Conservation (phyloP, 495 filamentous ascomycete genomes). For the Aspergillus leporis region DNA sequence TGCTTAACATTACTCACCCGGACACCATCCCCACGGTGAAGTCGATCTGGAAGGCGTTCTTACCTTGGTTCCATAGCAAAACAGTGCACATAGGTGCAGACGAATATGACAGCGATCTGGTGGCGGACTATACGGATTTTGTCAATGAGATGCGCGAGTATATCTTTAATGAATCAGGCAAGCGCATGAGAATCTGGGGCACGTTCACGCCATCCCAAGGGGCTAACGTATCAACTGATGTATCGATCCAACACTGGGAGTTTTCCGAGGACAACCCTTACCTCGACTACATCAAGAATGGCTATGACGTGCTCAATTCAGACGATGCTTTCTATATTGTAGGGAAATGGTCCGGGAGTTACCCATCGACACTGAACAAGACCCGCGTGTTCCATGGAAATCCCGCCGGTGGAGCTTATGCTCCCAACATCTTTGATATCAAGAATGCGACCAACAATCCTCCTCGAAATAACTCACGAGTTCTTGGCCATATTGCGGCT, state of each 20-base stretch:
- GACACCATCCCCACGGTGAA: slow-evolving; percentile 53
- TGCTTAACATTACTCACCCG: slow-evolving; percentile 54
- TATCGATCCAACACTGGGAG: slow-evolving; percentile 50
- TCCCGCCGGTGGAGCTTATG: slow-evolving; percentile 39
- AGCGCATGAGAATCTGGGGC: slow-evolving; percentile 53
- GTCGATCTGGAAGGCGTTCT: slow-evolving; percentile 50
- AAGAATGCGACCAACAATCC: slow-evolving; percentile 47
- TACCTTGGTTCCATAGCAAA: slow-evolving; percentile 55
- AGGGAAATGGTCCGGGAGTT: slow-evolving; percentile 46
- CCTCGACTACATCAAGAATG: slow-evolving; percentile 49
- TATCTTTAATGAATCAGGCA: slow-evolving; percentile 38
- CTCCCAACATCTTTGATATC: slow-evolving; percentile 49
- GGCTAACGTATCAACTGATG: slow-evolving; percentile 41
- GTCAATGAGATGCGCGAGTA: slow-evolving; percentile 50
- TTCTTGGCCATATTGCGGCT: slow-evolving; percentile 46
- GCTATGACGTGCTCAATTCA: slow-evolving; percentile 53
- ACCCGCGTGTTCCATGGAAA: slow-evolving; percentile 44
- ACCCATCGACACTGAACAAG: slow-evolving; percentile 41
- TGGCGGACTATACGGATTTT: slow-evolving; percentile 46
- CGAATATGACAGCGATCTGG: slow-evolving; percentile 43
- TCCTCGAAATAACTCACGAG: slow-evolving; percentile 31
- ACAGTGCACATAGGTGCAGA: slow-evolving; percentile 56
- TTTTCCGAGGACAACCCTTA: slow-evolving; percentile 48
- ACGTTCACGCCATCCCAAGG: slow-evolving; percentile 48
- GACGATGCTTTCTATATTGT: slow-evolving; percentile 53